Evolutionary conservation across 768 basidiomycete species (phyloP), one percentile per base, ranked within the genome.

Genomic region (Suillus occidentalis): DNA sequence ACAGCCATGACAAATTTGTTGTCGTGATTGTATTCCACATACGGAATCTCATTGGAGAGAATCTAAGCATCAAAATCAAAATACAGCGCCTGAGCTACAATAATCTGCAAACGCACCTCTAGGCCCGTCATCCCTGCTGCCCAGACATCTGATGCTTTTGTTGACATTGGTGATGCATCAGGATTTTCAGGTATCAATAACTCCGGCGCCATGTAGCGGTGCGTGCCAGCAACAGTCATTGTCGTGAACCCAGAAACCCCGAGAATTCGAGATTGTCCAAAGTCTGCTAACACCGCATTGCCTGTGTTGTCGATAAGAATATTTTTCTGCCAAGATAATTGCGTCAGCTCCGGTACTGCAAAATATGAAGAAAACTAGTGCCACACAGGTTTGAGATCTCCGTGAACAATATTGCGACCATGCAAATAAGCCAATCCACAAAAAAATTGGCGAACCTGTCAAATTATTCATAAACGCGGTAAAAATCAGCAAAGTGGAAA

Each of bases 341-440:
- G 31, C n/a, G 62, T 40, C 49, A 62, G 55, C n/a, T 12, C 7
- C 14, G 25, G 22, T 39, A 20, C 6, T 4, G 50, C 52, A 39
- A 50, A 13, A 18, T 45, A 65, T 16, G 13, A 39, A 31, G 12
- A 25, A n/a, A 25, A 31, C 25, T 31, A 5, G 14, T n/a, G 55
- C 76, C 80, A 37, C 67, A 86, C 86, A 65, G 86, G 85, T 76
- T 87, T 87, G 62, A 88, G 73, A 65, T 88, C 87, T 4, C 87
- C 87, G 67, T 88, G 87, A 16, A 88, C 76, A 25, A 89, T 82
- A 16, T 80, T 76, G 3, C 85, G 85, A 56, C 80, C 78, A 65
- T 89, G 87, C 6, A 89, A 76, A 71, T 89, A 87, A 10, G 79
- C 68, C 50, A 88, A 81, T 7, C 85, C 87, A 4, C 82, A 83